Conservation (phyloP, 1,284 basidiomycete species). For the Sphaerobolus stellatus region DNA sequence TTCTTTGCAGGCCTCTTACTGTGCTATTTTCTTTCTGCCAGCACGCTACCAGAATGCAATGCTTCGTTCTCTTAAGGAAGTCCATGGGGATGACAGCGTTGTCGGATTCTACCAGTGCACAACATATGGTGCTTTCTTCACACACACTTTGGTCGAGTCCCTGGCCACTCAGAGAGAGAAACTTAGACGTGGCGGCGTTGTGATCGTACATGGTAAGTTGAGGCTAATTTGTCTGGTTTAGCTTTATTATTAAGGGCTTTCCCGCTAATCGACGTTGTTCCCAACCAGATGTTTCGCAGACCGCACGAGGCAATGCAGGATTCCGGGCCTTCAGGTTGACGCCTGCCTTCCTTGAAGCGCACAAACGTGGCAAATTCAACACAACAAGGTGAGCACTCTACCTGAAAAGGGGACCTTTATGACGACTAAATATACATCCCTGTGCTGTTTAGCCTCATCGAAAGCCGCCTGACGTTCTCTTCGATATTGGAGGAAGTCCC, state of each 20-base stretch:
- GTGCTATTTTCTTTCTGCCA: slow-evolving; percentile 28
- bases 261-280: too few relatives aligned
- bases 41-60: slow-evolving; percentile 84
- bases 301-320: slow-evolving; percentile 82
- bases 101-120: slow-evolving; percentile 97
- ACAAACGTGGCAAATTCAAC: slow-evolving; percentile 87
- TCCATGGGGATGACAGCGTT: slow-evolving; percentile 91
- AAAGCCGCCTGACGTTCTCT: slow-evolving; percentile 85
- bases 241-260: too few relatives aligned
- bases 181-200: slow-evolving; percentile 82
- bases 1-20: neutral
- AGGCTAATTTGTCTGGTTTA: slow-evolving; percentile 3
- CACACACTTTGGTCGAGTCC: slow-evolving; percentile 85
- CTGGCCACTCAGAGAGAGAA: slow-evolving; percentile 81
- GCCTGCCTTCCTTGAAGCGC: slow-evolving; percentile 80
- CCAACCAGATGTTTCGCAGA: slow-evolving; percentile 45
- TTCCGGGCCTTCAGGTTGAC: slow-evolving; percentile 92
- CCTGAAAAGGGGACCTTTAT: slow-evolving; percentile 19
- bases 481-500: slow-evolving; percentile 91
- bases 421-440: slow-evolving; percentile 10
- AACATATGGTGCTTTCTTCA: slow-evolving; percentile 89
- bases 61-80: slow-evolving; percentile 86
- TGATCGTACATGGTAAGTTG: slow-evolving; percentile 83
- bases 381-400: slow-evolving; percentile 62
- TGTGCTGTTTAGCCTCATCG: slow-evolving; percentile 63